Evolutionary conservation across 1,284 basidiomycete genomes (phyloP).

Genomic region (Trametes hirsuta): DNA sequence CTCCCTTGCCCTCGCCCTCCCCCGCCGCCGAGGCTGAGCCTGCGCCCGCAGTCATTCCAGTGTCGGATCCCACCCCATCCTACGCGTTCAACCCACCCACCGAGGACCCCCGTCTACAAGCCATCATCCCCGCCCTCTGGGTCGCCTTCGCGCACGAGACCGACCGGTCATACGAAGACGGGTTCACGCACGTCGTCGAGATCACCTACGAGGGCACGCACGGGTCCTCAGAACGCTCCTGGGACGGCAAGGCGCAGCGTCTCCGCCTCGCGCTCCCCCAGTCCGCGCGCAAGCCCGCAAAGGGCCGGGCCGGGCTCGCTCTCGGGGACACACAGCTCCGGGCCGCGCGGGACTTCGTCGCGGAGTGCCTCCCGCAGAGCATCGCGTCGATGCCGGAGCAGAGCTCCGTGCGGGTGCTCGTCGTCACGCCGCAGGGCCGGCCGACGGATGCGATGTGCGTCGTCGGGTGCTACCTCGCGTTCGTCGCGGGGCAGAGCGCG

Average conservation of each 20-base stretch:
- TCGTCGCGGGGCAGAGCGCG: slow-evolving; percentile 26
- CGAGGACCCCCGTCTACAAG: slow-evolving; percentile 28
- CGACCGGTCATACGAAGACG: slow-evolving; percentile 16
- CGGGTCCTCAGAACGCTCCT: slow-evolving; percentile 16
- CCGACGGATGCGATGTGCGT: slow-evolving; percentile 34
- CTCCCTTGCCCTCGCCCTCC: no score
- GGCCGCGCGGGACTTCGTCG: slow-evolving; percentile 34
- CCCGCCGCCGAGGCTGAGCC: background rate
- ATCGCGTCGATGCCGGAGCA: slow-evolving; percentile 13
- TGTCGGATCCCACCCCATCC: background rate
- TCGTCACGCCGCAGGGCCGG: slow-evolving; percentile 29
- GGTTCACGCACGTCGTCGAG: slow-evolving; percentile 35
- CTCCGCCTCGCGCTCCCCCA: slow-evolving; percentile 28
- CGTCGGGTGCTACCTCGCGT: slow-evolving; percentile 34
- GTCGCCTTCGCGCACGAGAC: slow-evolving; percentile 26
- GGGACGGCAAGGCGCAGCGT: slow-evolving; percentile 18
- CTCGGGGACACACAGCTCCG: slow-evolving; percentile 34
- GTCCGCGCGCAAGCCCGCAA: slow-evolving; percentile 3
- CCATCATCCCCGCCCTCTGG: slow-evolving; percentile 30
- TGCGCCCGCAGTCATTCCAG: slow-evolving; percentile 5
- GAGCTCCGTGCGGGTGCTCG: slow-evolving; percentile 27
- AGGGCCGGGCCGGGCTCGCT: slow-evolving; percentile 27
- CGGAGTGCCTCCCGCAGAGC: slow-evolving; percentile 27
- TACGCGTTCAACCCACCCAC: slow-evolving; percentile 15
- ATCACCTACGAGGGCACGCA: slow-evolving; percentile 19